phyloP scores from a whole-genome alignment of 345 rosid genomes.

The Bruguiera parviflora region DNA sequence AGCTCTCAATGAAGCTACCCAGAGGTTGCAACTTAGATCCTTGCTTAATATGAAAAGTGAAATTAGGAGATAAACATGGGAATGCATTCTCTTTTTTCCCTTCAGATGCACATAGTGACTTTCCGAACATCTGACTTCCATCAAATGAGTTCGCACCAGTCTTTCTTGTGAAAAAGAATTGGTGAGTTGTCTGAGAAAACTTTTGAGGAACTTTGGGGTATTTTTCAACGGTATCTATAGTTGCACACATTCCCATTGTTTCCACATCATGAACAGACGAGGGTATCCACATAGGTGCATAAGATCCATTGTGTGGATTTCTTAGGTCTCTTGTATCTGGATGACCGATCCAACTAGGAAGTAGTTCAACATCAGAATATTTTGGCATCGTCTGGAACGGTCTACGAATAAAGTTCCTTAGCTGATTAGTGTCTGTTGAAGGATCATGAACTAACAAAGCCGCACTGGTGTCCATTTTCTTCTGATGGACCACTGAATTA shows the following conservation, averaged over 20 bases:
- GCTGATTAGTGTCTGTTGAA: conserved; percentile 20
- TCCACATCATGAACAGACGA: conserved; percentile 31
- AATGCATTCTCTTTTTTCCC: conserved; percentile 41
- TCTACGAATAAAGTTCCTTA: conserved; percentile 19
- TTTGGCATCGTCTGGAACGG: conserved; percentile 18
- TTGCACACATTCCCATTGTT: conserved; percentile 46
- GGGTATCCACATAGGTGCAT: conserved; percentile 26
- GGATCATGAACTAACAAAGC: conserved; percentile 23
- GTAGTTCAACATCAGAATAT: conserved; percentile 16
- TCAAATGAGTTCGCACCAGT: conserved; percentile 35
- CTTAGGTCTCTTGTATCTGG: conserved; percentile 11
- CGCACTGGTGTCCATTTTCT: conserved; percentile 30
- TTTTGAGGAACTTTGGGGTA: conserved; percentile 28
- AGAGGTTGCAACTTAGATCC: conserved; percentile 51
- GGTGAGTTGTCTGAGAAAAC: conserved; percentile 36
- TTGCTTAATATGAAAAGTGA: conserved; percentile 36
- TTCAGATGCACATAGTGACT: conserved; percentile 38
- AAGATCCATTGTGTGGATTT: conserved; percentile 20
- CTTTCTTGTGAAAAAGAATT: conserved; percentile 36
- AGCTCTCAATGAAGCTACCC: conserved; percentile 51
- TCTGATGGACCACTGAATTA: conserved; percentile 38
- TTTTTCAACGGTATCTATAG: conserved; percentile 41
- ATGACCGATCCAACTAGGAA: conserved; percentile 22
- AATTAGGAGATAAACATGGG: conserved; percentile 44
- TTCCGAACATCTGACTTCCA: conserved; percentile 38